These are phyloP conservation scores for Pelargonium cotyledonis DNA, from an alignment of 441 rosid genomes.

Conservation along the genomic window DNA sequence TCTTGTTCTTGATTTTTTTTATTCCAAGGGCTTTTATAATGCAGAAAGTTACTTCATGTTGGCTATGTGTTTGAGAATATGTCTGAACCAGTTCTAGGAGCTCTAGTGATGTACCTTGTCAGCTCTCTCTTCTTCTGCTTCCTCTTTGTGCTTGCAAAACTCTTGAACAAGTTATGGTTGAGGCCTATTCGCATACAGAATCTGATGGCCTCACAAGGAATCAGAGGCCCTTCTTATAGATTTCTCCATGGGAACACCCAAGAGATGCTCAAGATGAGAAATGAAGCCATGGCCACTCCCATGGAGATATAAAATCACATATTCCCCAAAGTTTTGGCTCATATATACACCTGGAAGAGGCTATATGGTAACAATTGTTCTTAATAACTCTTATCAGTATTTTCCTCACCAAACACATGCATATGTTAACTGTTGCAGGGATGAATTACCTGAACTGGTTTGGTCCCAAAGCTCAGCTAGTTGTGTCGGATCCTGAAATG, in stretches of 20 bases:
- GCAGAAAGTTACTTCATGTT: no score
- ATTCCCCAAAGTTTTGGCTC: constrained; percentile 5
- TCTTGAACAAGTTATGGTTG: constrained; percentile 12
- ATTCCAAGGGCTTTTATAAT: no score
- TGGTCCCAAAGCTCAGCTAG: neutral
- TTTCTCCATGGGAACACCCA: constrained; percentile 14
- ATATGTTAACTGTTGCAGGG: neutral
- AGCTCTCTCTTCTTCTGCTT: neutral
- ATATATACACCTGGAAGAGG: constrained; percentile 8
- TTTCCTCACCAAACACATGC: no score
- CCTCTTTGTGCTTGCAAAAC: neutral
- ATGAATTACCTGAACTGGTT: neutral
- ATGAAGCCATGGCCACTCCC: constrained; percentile 8
- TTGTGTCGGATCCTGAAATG: neutral
- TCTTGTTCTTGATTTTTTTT: no score
- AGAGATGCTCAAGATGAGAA: constrained; percentile 9
- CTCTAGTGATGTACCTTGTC: neutral
- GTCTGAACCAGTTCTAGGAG: neutral
- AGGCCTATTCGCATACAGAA: constrained; percentile 11
- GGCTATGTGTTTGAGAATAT: neutral
- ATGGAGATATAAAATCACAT: constrained; percentile 13
- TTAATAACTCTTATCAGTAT: no score
- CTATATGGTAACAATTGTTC: constrained; percentile 6
- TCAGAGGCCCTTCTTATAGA: constrained; percentile 14
- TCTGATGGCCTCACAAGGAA: constrained; percentile 16